A percentile compares a stretch with the other conserved stretches of the same genome.
Evolutionary conservation across 805 yeast genomes (phyloP).

Genomic region (Saccharomycopsis babjevae): DNA sequence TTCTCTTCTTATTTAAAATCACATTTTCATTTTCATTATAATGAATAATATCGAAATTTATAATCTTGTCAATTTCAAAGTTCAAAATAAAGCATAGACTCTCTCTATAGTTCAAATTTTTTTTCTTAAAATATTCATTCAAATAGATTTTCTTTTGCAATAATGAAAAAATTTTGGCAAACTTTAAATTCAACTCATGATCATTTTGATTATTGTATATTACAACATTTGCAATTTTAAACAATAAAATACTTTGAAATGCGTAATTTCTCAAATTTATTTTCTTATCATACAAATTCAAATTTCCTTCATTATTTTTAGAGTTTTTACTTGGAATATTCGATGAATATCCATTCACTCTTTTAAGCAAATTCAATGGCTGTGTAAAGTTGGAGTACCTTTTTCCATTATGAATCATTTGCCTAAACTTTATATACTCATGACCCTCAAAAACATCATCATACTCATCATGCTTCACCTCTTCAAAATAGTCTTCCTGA

Average conservation of each 20-base stretch:
- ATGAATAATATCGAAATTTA: conserved; percentile 16
- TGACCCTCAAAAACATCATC: conserved; percentile 8
- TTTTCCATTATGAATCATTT: conserved; percentile 6
- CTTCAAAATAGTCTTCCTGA: neutral
- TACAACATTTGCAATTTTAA: conserved; percentile 16
- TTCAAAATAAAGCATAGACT: conserved; percentile 15
- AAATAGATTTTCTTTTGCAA: conserved; percentile 17
- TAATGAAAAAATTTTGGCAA: conserved; percentile 18
- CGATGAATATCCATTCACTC: conserved; percentile 11
- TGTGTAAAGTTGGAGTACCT: conserved; percentile 12
- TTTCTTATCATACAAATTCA: conserved; percentile 12
- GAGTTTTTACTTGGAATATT: conserved; percentile 9
- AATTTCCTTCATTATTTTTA: conserved; percentile 12
- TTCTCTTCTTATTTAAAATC: conserved; percentile 3
- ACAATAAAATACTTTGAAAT: conserved; percentile 13
- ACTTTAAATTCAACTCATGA: conserved; percentile 6
- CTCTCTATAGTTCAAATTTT: conserved; percentile 10
- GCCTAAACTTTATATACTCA: conserved; percentile 6
- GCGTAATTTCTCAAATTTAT: conserved; percentile 16
- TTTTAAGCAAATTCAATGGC: conserved; percentile 13
- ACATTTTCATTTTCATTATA: conserved; percentile 17
- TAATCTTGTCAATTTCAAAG: conserved; percentile 15
- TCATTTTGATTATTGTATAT: conserved; percentile 17
- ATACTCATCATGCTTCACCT: conserved; percentile 4
- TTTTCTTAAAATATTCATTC: conserved; percentile 11